A percentile compares a stretch with the other conserved stretches of the same genome.
Evolutionary conservation across 1,284 basidiomycete species (phyloP).

Genomic region (Cutaneotrichosporon sp.): DNA sequence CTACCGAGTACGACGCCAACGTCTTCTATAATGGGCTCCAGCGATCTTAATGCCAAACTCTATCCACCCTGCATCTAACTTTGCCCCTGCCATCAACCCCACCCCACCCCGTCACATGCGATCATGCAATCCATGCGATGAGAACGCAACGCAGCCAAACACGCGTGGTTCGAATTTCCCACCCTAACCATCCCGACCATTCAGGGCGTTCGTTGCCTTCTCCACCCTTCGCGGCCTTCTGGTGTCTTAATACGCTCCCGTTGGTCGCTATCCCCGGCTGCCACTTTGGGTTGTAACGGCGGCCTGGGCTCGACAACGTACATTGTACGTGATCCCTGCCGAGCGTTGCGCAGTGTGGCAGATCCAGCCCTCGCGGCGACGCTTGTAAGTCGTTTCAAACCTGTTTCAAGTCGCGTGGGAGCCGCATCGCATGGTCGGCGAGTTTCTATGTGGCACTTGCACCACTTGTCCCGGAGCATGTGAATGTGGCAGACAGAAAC

Average conservation of each 20-base stretch:
- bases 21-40: background rate
- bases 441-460: background rate
- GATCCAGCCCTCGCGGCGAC: background rate
- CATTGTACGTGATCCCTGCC: background rate
- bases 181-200: background rate
- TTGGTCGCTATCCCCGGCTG: background rate
- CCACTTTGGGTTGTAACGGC: background rate
- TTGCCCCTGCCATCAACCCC: background rate
- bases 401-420: background rate
- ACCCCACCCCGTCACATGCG: background rate
- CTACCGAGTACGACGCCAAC: background rate
- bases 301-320: background rate
- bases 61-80: background rate
- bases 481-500: background rate
- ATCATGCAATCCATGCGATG: too few species aligned
- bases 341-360: background rate
- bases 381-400: background rate
- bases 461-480: background rate
- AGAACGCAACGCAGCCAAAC: too few species aligned
- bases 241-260: background rate
- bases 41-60: background rate
- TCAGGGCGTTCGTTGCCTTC: slow-evolving; percentile 1
- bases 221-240: background rate
- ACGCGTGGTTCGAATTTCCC: background rate
- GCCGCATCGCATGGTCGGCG: background rate